phyloP scores from a whole-genome alignment of 805 yeast genomes.

The Kluyveromyces siamensis region DNA sequence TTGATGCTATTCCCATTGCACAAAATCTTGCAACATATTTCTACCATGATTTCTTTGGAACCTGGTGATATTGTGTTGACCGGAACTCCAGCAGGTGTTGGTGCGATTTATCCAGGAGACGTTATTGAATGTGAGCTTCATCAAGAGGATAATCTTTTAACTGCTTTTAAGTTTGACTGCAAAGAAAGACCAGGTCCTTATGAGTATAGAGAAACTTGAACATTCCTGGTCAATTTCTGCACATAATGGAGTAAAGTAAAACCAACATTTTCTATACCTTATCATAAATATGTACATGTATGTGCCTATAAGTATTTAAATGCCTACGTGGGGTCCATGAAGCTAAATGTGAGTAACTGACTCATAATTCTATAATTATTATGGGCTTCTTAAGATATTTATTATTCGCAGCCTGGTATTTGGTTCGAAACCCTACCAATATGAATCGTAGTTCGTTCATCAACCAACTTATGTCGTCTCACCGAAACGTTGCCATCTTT shows the following conservation, averaged over 20 bases:
- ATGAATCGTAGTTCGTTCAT: conserved; percentile 16
- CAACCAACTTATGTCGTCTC: conserved; percentile 42
- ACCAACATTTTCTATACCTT: too few species aligned
- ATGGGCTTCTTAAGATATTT: too few species aligned
- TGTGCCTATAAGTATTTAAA: not conserved
- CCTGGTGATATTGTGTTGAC: conserved; percentile 88
- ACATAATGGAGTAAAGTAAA: too few species aligned
- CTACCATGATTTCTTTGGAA: conserved; percentile 82
- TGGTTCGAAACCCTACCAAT: not conserved
- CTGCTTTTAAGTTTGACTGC: conserved; percentile 33
- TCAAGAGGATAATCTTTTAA: conserved; percentile 47
- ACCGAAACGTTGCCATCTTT: conserved; percentile 63
- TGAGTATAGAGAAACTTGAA: conserved; percentile 36
- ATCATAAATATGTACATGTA: too few species aligned
- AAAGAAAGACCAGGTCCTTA: conserved; percentile 53
- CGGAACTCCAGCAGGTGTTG: conserved; percentile 99
- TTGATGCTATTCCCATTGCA: conserved; percentile 88
- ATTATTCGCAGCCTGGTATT: too few species aligned
- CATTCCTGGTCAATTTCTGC: not conserved
- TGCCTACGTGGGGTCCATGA: not conserved
- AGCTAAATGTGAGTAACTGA: not conserved
- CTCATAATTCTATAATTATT: too few species aligned
- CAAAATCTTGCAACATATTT: conserved; percentile 67
- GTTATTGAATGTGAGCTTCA: conserved; percentile 52
- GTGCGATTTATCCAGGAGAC: conserved; percentile 74